A percentile compares a stretch with the other conserved stretches of the same genome.
These are phyloP conservation scores for Cucurbitaria berberidis DNA, from an alignment of 2,329 filamentous ascomycete genomes.

Conservation along the genomic window DNA sequence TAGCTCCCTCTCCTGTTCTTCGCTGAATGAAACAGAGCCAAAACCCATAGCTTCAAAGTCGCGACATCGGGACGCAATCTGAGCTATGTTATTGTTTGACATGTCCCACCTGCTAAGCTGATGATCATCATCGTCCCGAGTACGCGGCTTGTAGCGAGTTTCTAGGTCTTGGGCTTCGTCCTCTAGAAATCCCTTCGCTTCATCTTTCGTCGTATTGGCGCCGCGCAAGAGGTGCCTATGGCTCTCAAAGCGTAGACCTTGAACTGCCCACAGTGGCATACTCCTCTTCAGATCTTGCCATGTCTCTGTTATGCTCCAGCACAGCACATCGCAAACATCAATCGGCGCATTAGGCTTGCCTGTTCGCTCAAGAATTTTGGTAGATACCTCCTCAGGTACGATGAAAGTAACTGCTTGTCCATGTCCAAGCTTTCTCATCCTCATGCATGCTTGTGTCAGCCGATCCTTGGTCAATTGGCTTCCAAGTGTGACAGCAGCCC, in stretches of 20 bases:
- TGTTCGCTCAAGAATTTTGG: conserved; percentile 54
- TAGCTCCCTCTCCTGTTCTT: conserved; percentile 73
- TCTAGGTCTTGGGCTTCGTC: conserved; percentile 61
- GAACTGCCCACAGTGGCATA: conserved; percentile 66
- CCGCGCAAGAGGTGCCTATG: conserved; percentile 50
- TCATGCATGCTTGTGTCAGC: conserved; percentile 69
- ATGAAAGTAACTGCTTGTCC: conserved; percentile 71
- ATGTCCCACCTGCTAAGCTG: conserved; percentile 18
- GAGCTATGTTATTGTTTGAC: conserved; percentile 21
- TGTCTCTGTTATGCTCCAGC: conserved; percentile 66
- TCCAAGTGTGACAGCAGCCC: conserved; percentile 72
- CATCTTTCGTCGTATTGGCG: conserved; percentile 15
- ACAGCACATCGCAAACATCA: conserved; percentile 61
- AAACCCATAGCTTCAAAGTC: conserved; percentile 39
- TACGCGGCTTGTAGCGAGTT: conserved; percentile 57
- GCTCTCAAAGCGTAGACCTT: conserved; percentile 61
- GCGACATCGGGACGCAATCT: conserved; percentile 27
- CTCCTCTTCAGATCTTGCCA: conserved; percentile 56
- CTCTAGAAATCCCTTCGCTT: conserved; percentile 60
- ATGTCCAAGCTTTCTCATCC: conserved; percentile 61
- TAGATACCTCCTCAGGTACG: conserved; percentile 64
- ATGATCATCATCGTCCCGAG: neutral
- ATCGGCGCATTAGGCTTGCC: conserved; percentile 41
- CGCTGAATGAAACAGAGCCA: conserved; percentile 54
- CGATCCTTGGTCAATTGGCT: conserved; percentile 70